Evolutionary conservation across 768 basidiomycete species (phyloP).

Genomic region (Russula foetens): DNA sequence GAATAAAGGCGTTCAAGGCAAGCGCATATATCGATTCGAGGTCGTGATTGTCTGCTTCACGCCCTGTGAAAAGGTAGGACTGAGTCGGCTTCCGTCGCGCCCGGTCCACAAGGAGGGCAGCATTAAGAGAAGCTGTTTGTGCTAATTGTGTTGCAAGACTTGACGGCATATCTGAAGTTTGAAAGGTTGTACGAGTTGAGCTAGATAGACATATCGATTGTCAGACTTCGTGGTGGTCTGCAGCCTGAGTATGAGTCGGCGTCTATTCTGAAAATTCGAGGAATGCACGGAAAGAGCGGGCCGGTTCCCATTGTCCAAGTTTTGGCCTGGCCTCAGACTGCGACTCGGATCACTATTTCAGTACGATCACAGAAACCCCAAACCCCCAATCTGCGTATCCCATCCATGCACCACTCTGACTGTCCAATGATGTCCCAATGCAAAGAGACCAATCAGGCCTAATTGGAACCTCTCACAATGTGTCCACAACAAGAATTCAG

Average conservation of each 20-base stretch:
- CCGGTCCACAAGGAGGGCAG: slow-evolving; percentile 57
- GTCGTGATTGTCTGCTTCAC: slow-evolving; percentile 79
- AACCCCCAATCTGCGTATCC: too few species aligned
- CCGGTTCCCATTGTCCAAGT: not conserved
- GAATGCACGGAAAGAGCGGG: not conserved
- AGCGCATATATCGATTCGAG: slow-evolving; percentile 80
- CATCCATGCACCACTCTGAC: too few species aligned
- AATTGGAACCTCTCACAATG: too few species aligned
- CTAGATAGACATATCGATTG: not conserved
- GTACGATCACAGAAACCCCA: too few species aligned
- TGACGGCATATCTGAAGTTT: slow-evolving; percentile 39
- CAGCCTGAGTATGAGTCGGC: not conserved
- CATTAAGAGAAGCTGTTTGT: slow-evolving; percentile 70
- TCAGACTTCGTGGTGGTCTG: not conserved
- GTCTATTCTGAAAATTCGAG: not conserved
- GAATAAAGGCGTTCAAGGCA: slow-evolving; percentile 67
- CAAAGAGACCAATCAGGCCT: too few species aligned
- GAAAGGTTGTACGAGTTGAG: not conserved
- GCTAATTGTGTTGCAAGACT: slow-evolving; percentile 79
- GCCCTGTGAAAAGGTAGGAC: slow-evolving; percentile 84
- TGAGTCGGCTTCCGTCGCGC: slow-evolving; percentile 54
- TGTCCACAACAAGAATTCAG: too few species aligned
- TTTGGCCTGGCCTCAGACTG: too few species aligned
- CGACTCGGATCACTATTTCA: too few species aligned
- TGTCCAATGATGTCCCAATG: too few species aligned